These are phyloP conservation scores for Sporothrix globosa DNA, from an alignment of 2,329 filamentous ascomycete genomes.

Conservation along the genomic window DNA sequence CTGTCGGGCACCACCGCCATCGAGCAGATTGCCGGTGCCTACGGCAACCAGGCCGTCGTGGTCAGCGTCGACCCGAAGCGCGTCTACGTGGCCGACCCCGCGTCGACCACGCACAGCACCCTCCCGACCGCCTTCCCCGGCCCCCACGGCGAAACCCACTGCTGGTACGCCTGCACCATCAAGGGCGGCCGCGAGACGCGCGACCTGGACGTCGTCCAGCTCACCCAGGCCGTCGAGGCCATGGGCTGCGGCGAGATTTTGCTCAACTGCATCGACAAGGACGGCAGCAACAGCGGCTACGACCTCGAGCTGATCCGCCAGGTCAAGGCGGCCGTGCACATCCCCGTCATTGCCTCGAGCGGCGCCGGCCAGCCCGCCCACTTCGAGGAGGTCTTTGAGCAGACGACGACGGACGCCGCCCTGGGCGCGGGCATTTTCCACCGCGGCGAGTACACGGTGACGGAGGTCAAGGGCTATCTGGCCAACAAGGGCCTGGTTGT, in stretches of 20 bases:
- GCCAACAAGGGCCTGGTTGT: conserved; percentile 72
- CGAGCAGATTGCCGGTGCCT: conserved; percentile 89
- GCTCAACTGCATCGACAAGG: conserved; percentile 96
- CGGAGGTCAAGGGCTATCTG: conserved; percentile 87
- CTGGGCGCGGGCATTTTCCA: conserved; percentile 98
- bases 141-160: conserved; percentile 75
- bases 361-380: conserved; percentile 86
- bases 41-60: conserved; percentile 95
- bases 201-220: conserved; percentile 88
- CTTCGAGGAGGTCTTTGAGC: conserved; percentile 85
- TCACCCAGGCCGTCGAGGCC: conserved; percentile 85
- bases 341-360: conserved; percentile 93
- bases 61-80: conserved; percentile 93
- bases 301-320: conserved; percentile 88
- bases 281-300: conserved; percentile 92
- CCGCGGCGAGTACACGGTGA: conserved; percentile 89
- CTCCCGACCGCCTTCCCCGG: conserved; percentile 71
- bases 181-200: conserved; percentile 94
- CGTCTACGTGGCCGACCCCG: conserved; percentile 75
- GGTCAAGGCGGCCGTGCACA: conserved; percentile 83
- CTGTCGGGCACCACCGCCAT: conserved; percentile 85
- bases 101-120: conserved; percentile 66
- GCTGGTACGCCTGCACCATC: conserved; percentile 98
- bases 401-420: conserved; percentile 87
- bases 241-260: conserved; percentile 95